Evolutionary conservation across 2,329 filamentous ascomycete genomes (phyloP).

Genomic region (Teratosphaeria destructans): DNA sequence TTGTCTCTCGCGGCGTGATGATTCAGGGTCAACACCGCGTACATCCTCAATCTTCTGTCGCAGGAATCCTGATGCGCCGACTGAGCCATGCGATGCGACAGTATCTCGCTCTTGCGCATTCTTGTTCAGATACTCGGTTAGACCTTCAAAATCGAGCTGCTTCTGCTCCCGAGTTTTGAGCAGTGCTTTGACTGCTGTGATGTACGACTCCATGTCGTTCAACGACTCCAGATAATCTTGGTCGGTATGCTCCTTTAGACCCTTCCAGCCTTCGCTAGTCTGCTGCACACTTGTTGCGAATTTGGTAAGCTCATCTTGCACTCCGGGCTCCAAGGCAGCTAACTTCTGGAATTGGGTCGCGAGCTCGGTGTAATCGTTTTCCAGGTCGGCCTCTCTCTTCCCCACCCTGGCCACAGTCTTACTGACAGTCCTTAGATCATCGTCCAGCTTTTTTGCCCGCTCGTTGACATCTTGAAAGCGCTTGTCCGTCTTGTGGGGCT

Average conservation of each 20-base stretch:
- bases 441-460: slow-evolving; percentile 84
- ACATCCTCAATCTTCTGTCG: slow-evolving; percentile 94
- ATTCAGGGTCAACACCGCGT: slow-evolving; percentile 91
- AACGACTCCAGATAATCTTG: slow-evolving; percentile 90
- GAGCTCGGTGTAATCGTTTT: slow-evolving; percentile 78
- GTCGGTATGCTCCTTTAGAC: slow-evolving; percentile 83
- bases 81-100: slow-evolving; percentile 52
- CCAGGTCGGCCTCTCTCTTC: slow-evolving; percentile 75
- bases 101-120: slow-evolving; percentile 77
- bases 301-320: slow-evolving; percentile 70
- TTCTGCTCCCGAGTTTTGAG: slow-evolving; percentile 94
- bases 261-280: slow-evolving; percentile 64
- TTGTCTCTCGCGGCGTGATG: slow-evolving; percentile 72
- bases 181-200: slow-evolving; percentile 71
- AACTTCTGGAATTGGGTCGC: slow-evolving; percentile 93
- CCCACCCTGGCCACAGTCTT: slow-evolving; percentile 91
- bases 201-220: slow-evolving; percentile 93
- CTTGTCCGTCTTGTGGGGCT: slow-evolving; percentile 88
- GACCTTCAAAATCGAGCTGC: slow-evolving; percentile 90
- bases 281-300: slow-evolving; percentile 83
- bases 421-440: slow-evolving; percentile 85
- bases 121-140: slow-evolving; percentile 92
- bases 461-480: slow-evolving; percentile 92
- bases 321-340: slow-evolving; percentile 75
- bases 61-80: slow-evolving; percentile 76